These are phyloP conservation scores for Pichia ethanolica DNA, from an alignment of 805 yeast genomes.

Conservation along the genomic window DNA sequence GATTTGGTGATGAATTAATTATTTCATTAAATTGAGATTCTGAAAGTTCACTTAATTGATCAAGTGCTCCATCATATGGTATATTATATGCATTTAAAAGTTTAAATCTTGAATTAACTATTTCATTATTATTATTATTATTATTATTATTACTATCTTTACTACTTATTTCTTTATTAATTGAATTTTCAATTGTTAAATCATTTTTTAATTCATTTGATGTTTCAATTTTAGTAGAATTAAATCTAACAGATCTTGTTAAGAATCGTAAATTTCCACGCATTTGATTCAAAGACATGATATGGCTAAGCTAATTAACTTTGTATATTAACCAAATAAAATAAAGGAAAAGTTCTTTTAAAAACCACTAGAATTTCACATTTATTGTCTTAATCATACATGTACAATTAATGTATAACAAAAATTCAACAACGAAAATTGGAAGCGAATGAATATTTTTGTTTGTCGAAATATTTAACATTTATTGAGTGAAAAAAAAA, in stretches of 20 bases:
- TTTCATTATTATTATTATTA: background rate
- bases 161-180: background rate
- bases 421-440: too few relatives aligned
- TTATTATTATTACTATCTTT: background rate
- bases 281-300: too few relatives aligned
- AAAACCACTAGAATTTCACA: too few relatives aligned
- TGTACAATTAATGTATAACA: too few relatives aligned
- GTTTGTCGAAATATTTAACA: too few relatives aligned
- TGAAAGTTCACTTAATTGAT: slow-evolving; percentile 17
- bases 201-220: background rate
- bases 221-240: background rate
- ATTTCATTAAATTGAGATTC: slow-evolving; percentile 22
- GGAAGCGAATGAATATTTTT: too few relatives aligned
- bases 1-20: slow-evolving; percentile 19
- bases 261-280: slow-evolving; percentile 4
- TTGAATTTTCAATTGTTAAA: too few relatives aligned
- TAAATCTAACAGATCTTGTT: slow-evolving; percentile 1
- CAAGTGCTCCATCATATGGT: slow-evolving; percentile 9
- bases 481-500: too few relatives aligned
- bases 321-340: too few relatives aligned
- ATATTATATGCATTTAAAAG: slow-evolving; percentile 6
- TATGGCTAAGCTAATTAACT: too few relatives aligned
- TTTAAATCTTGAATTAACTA: background rate
- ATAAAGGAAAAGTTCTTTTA: too few relatives aligned
- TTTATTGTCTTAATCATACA: too few relatives aligned